A percentile compares a stretch with the other conserved stretches of the same genome.
Conservation (phyloP, 2,329 filamentous ascomycete species). For the Lachnellula subtilissima region DNA sequence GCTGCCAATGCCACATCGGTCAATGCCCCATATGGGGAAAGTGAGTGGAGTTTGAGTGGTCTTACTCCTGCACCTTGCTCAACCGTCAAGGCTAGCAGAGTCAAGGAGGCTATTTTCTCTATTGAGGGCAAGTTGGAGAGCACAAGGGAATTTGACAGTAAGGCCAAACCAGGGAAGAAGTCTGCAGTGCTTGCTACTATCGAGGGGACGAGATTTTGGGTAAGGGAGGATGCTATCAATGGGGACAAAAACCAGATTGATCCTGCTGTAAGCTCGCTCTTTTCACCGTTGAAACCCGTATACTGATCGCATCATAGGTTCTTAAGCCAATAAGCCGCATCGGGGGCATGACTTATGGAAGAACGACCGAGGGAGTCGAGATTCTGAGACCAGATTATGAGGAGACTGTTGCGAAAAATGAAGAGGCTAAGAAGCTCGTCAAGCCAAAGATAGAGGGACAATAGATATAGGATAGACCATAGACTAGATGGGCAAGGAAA, state of each 20-base stretch:
- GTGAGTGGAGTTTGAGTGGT: slow-evolving; percentile 76
- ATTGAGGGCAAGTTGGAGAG: slow-evolving; percentile 77
- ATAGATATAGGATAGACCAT: slow-evolving; percentile 17
- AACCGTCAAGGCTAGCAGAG: slow-evolving; percentile 65
- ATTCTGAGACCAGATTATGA: slow-evolving; percentile 55
- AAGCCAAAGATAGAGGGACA: slow-evolving; percentile 41
- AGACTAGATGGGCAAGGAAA: not conserved
- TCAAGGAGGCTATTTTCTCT: slow-evolving; percentile 76
- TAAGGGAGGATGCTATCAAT: slow-evolving; percentile 80
- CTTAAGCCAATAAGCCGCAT: slow-evolving; percentile 72
- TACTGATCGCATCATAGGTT: slow-evolving; percentile 41
- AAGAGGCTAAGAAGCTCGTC: slow-evolving; percentile 53
- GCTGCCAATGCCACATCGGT: slow-evolving; percentile 79
- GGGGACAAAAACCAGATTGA: slow-evolving; percentile 71
- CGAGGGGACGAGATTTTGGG: slow-evolving; percentile 86
- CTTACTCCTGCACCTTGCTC: slow-evolving; percentile 64
- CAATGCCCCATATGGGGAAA: slow-evolving; percentile 70
- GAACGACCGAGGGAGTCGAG: slow-evolving; percentile 66
- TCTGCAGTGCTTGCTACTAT: slow-evolving; percentile 70
- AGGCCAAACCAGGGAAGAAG: slow-evolving; percentile 64
- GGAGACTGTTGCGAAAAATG: slow-evolving; percentile 40
- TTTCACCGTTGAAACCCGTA: not conserved
- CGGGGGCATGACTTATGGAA: slow-evolving; percentile 81
- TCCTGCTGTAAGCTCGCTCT: slow-evolving; percentile 48
- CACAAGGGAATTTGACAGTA: slow-evolving; percentile 72